Conservation (phyloP, 768 basidiomycete genomes). For the Lactarius hengduanensis region DNA sequence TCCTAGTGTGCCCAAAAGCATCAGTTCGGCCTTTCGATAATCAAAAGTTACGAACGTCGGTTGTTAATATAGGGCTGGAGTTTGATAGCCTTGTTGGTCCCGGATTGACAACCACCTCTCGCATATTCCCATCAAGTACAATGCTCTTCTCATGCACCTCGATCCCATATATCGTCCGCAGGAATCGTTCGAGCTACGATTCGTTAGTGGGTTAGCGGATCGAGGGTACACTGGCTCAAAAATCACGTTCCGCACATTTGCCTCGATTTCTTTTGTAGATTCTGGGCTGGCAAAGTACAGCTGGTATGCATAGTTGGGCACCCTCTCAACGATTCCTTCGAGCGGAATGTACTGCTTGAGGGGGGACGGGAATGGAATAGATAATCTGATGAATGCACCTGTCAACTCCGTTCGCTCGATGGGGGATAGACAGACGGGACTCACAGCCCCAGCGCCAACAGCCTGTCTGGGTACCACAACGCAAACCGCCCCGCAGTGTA, state of each 20-base stretch:
- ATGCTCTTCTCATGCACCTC: slow-evolving; percentile 1
- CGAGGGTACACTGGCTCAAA: background rate
- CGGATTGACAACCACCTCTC: slow-evolving; percentile 17
- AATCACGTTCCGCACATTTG: slow-evolving; percentile 43
- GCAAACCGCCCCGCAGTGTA: slow-evolving; percentile 63
- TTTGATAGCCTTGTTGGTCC: background rate
- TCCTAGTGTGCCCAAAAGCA: slow-evolving; percentile 44
- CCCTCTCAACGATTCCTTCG: slow-evolving; percentile 47
- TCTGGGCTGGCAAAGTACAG: slow-evolving; percentile 56
- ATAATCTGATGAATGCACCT: slow-evolving; percentile 45
- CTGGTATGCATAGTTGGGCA: slow-evolving; percentile 67
- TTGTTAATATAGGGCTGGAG: slow-evolving; percentile 19
- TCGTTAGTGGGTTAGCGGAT: slow-evolving; percentile 4
- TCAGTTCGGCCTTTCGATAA: background rate
- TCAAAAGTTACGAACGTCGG: slow-evolving; percentile 20
- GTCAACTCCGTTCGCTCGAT: background rate
- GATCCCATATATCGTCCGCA: slow-evolving; percentile 24
- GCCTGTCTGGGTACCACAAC: slow-evolving; percentile 66
- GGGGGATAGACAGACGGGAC: slow-evolving; percentile 9
- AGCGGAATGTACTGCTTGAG: slow-evolving; percentile 47
- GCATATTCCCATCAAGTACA: slow-evolving; percentile 21
- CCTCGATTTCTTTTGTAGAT: slow-evolving; percentile 56
- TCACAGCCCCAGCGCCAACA: slow-evolving; percentile 59
- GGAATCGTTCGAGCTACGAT: slow-evolving; percentile 30
- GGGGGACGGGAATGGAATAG: slow-evolving; percentile 66